phyloP scores from a whole-genome alignment of 2,329 filamentous ascomycete species.

The Diaporthe vexans region DNA sequence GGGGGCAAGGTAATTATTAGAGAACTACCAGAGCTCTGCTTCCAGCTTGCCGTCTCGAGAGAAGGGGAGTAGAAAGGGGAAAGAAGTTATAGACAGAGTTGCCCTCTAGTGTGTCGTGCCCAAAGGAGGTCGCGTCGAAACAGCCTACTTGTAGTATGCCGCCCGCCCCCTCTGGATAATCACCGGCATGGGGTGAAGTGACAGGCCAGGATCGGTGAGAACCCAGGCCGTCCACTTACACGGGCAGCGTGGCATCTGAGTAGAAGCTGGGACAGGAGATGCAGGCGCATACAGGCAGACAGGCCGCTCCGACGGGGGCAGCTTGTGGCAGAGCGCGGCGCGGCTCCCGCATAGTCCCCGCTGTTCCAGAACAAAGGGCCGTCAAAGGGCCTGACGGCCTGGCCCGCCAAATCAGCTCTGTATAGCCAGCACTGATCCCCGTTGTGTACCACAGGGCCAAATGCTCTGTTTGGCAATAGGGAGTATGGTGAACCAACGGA shows the following conservation, averaged over 20 bases:
- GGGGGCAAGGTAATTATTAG: conserved; percentile 49
- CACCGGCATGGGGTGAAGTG: background rate
- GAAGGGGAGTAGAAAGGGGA: conserved; percentile 36
- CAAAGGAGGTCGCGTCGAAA: conserved; percentile 26
- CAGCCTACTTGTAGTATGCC: conserved; percentile 30
- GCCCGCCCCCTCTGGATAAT: conserved; percentile 29
- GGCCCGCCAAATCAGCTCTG: conserved; percentile 27
- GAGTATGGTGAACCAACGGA: conserved; percentile 30
- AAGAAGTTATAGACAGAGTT: conserved; percentile 34
- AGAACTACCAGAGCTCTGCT: conserved; percentile 65
- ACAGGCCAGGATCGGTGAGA: conserved; percentile 15
- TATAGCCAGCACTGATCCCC: conserved; percentile 16
- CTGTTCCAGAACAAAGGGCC: conserved; percentile 32
- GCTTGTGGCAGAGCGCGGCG: conserved; percentile 17
- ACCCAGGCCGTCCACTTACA: conserved; percentile 13
- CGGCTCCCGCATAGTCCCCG: conserved; percentile 29
- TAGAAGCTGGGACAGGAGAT: conserved; percentile 28
- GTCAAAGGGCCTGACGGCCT: conserved; percentile 28
- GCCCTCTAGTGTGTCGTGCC: conserved; percentile 4
- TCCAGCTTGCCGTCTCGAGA: conserved; percentile 46
- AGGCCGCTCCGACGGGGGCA: conserved; percentile 32
- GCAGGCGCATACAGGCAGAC: conserved; percentile 31
- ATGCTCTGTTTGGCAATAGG: conserved; percentile 18
- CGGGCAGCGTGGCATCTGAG: conserved; percentile 25
- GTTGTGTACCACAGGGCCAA: background rate